Evolutionary conservation across 1,284 basidiomycete genomes (phyloP), one percentile per base, ranked within the genome.

Genomic region (Apiotrichum porosum): DNA sequence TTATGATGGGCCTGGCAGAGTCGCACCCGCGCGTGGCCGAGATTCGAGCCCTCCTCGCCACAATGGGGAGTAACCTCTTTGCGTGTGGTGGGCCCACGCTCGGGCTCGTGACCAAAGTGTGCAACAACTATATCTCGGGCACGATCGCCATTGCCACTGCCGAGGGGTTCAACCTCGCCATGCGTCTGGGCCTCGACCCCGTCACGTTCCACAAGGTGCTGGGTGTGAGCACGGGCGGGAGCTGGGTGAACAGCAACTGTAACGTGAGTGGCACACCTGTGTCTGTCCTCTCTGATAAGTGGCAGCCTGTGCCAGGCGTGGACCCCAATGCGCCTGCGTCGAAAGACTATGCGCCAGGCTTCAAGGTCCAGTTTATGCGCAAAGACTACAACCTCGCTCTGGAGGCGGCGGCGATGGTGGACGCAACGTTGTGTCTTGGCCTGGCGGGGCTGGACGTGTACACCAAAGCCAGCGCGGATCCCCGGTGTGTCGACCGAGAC

Each of bases 41-140:
- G n/a, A 42, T 51, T 18, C 12, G 28, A 15, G 19, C 23, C 6
- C 12, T 51, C 18, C 22, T 51, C 6, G 9, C 12, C 13, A 30
- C 33, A 4, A 51, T 51, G 49, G 49, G 49, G 19, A 35, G 22
- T 15, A 51, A 51, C 34, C 8, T 51, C 8, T 40, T 51, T 21
- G 33, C 37, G 15, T 51, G 49, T 14, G 49, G 49, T 4, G 49
- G 49, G 3, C 44, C 49, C 10, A 46, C 49, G 21, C 28, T 46
- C 8, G 49, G 49, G 4, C 28, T 51, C 12, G 49, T 32, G 10
- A 36, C 39, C 26, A 51, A 51, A 30, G 23, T 46, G 9, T 45
- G 43, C 39, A 51, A 51, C 49, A 51, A 51, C 40, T 51, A 51
- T 24, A 44, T 51, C 39, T 46, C 44, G 15, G 49, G 49, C 5